These are phyloP conservation scores for Coemansia sp. DNA, from an alignment of 371 early-diverging fungal genomes.

Conservation along the genomic window DNA sequence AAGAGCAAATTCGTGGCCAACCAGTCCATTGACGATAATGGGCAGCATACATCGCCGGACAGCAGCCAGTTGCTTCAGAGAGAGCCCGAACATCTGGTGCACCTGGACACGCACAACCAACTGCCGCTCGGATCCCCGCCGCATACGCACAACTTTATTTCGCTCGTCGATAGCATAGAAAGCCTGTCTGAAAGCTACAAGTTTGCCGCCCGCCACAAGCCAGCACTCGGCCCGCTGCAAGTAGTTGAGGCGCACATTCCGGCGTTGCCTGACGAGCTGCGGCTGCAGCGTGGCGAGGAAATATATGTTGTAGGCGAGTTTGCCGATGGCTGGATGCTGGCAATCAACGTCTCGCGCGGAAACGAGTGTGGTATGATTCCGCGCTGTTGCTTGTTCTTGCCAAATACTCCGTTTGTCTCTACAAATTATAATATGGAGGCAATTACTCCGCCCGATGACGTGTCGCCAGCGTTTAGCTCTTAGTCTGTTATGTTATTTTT, in stretches of 20 bases:
- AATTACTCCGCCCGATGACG: constrained; percentile 6
- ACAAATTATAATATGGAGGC: constrained; percentile 16
- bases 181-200: constrained; percentile 51
- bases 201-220: constrained; percentile 48
- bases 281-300: constrained; percentile 23
- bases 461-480: neutral
- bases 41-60: neutral
- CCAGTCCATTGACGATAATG: neutral
- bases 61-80: neutral
- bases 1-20: neutral
- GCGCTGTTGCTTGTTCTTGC: constrained; percentile 50
- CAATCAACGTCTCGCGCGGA: constrained; percentile 32
- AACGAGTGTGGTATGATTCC: constrained; percentile 51
- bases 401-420: constrained; percentile 39
- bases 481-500: neutral
- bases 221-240: constrained; percentile 50
- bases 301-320: constrained; percentile 51
- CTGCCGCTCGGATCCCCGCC: constrained; percentile 1
- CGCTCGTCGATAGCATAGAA: constrained; percentile 38
- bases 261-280: constrained; percentile 43
- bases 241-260: constrained; percentile 46
- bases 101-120: neutral
- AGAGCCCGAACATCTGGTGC: neutral
- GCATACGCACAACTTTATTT: constrained; percentile 11
- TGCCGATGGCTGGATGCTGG: constrained; percentile 52